Base-by-base conservation (phyloP, 2,329 filamentous ascomycete genomes). In the Ceratocystis destructans region DNA sequence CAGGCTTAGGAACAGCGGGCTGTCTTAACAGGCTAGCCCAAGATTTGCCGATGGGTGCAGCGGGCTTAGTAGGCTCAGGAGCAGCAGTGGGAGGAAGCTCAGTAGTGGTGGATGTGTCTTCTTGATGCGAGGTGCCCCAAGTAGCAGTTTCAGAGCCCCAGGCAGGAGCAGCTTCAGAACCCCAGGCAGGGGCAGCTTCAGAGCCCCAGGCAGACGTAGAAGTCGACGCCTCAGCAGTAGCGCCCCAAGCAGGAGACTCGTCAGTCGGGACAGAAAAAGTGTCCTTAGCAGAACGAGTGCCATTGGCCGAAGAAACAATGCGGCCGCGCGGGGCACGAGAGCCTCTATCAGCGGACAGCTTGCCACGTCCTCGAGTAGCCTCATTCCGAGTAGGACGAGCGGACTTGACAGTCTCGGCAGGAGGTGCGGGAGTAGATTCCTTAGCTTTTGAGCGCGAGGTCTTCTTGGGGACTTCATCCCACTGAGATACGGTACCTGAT, bases 391-490 rank as follows among this genome's bases (percentile, higher is more conserved):
- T 79, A 71, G 85, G 84, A 68, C 87, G 82, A 70, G 79, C 75
- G 70, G 80, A 75, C 74, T 82, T 74, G 8, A 48, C 37, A 71
- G 80, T 80, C 68, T 81, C 76, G 67, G 82, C 77, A 69, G 80
- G 76, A 68, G 37, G 37, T 8, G 80, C 74, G 65, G 77, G 22
- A 71, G 66, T 61, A 46, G 82, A 76, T 65, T 89, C 84, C 76
- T 88, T 88, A 69, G 81, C 79, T 82, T 92, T 93, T 71, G 86
- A 82, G 76, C 86, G 85, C 72, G 85, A 80, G 71, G 88, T 84
- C 80, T 91, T 92, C 79, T 87, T 89, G 71, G 87, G 87, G 71
- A 94, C 89, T 75, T 93, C 88, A 71, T 86, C 87, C 84, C 90
- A 94, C 79, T 91, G 88, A 70, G 89, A 86, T 72, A 92, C 87